These are phyloP conservation scores for Crithidia acanthocephali DNA, from an alignment of 208 protist genomes.

Conservation along the genomic window DNA sequence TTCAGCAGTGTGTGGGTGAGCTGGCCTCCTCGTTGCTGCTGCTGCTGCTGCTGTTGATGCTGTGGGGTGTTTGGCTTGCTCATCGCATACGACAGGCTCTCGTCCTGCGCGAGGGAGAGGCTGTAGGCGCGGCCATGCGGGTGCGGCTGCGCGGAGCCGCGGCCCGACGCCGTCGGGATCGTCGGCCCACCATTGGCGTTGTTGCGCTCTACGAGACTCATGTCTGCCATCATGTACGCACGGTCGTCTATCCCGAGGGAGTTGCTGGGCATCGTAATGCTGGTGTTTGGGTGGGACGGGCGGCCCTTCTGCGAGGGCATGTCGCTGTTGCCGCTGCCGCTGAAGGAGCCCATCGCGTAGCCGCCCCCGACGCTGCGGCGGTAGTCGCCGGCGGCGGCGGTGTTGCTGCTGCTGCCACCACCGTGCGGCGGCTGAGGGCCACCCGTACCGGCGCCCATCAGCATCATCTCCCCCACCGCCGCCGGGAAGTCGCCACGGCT, in stretches of 20 bases:
- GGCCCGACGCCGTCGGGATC: not conserved
- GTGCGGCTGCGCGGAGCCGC: conserved; percentile 5
- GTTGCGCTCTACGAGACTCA: conserved; percentile 11
- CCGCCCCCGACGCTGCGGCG: not conserved
- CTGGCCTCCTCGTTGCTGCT: not conserved
- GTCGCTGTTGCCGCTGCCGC: not conserved
- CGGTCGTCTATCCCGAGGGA: conserved; percentile 5
- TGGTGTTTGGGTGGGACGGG: not conserved
- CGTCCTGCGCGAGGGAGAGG: not conserved
- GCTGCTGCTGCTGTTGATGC: not conserved
- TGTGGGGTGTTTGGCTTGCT: conserved; percentile 2
- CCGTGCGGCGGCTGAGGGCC: no score
- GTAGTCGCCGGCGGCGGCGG: not conserved
- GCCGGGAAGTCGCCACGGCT: conserved; percentile 7
- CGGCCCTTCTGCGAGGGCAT: conserved; percentile 1
- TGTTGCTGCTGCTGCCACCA: not conserved
- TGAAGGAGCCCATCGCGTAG: conserved; percentile 13
- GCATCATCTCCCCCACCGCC: not conserved
- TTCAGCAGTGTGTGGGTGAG: not conserved
- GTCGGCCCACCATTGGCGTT: not conserved
- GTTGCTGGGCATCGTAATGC: conserved; percentile 1
- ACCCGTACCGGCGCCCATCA: not conserved
- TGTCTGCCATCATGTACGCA: conserved; percentile 9
- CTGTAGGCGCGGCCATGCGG: not conserved
- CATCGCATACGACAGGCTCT: not conserved